A percentile compares a stretch with the other conserved stretches of the same genome.
Conservation (phyloP, 2,329 filamentous ascomycete genomes). For the Bretziella fagacearum region DNA sequence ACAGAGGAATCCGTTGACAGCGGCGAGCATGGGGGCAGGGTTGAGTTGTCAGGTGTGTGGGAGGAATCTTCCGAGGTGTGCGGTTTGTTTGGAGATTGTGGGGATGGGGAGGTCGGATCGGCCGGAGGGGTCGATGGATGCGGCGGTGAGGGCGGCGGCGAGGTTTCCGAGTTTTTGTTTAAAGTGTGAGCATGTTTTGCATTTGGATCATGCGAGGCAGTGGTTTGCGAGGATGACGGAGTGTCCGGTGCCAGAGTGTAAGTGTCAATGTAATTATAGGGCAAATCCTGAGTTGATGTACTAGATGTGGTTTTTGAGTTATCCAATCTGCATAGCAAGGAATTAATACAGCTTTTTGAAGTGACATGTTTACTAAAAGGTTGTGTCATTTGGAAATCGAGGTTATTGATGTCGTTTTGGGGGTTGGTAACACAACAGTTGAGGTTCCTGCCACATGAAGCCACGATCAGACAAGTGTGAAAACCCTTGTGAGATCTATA, state of each 20-base stretch:
- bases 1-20: conserved; percentile 36
- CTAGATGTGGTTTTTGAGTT: conserved; percentile 4
- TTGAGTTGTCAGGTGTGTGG: conserved; percentile 51
- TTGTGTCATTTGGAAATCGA: no score
- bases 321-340: no score
- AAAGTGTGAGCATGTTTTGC: conserved; percentile 49
- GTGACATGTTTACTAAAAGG: no score
- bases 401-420: no score
- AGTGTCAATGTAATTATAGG: conserved; percentile 45
- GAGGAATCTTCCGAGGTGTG: conserved; percentile 48
- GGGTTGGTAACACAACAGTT: neutral
- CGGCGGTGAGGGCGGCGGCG: conserved; percentile 30
- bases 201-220: conserved; percentile 48
- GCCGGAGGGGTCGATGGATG: conserved; percentile 34
- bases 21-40: conserved; percentile 40
- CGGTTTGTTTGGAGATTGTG: conserved; percentile 50
- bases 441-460: neutral
- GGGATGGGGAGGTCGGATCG: conserved; percentile 45
- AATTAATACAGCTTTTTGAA: no score
- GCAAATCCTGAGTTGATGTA: conserved; percentile 44
- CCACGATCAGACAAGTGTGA: no score
- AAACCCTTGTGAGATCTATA: no score
- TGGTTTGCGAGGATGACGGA: conserved; percentile 50
- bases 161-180: conserved; percentile 54
- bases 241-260: conserved; percentile 52